Conservation (phyloP, 768 basidiomycete genomes). For the Suillus placidus region DNA sequence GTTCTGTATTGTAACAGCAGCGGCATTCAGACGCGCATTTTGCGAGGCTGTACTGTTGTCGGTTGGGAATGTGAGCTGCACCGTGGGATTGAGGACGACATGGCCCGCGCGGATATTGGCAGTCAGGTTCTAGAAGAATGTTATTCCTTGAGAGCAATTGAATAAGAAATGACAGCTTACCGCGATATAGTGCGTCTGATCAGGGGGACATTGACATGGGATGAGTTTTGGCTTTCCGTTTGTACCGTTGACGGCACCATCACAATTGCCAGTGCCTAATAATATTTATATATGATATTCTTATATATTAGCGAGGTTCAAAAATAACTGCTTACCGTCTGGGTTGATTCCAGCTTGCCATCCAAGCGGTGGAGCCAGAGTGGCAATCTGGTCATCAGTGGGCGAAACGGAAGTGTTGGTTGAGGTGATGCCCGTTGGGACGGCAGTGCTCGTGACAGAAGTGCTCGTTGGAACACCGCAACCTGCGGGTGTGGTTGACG, state of each 20-base stretch:
- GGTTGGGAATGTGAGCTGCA: constrained; percentile 45
- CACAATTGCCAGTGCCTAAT: constrained; percentile 41
- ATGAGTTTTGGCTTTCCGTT: constrained; percentile 36
- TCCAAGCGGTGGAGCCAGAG: constrained; percentile 62
- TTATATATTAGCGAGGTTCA: not conserved
- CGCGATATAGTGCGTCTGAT: constrained; percentile 27
- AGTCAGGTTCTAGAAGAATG: constrained; percentile 33
- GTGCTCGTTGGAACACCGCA: constrained; percentile 1
- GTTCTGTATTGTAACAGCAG: constrained; percentile 71
- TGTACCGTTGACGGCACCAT: constrained; percentile 35
- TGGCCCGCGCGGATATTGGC: constrained; percentile 44
- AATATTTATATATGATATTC: not conserved
- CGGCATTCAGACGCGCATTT: constrained; percentile 55
- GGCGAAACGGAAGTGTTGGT: constrained; percentile 17
- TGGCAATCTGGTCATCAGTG: constrained; percentile 33
- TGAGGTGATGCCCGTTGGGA: not conserved
- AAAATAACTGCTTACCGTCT: constrained; percentile 44
- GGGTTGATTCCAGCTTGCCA: constrained; percentile 58
- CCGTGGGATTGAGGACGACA: constrained; percentile 44
- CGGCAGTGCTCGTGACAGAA: constrained; percentile 3
- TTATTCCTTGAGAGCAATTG: not conserved
- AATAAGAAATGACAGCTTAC: constrained; percentile 12
- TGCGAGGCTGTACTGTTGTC: constrained; percentile 44
- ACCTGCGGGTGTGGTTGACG: constrained; percentile 5
- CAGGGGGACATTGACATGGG: constrained; percentile 40